These are phyloP conservation scores for Gamsiella multidivaricata DNA, from an alignment of 192 early-diverging fungal species.

Conservation along the genomic window DNA sequence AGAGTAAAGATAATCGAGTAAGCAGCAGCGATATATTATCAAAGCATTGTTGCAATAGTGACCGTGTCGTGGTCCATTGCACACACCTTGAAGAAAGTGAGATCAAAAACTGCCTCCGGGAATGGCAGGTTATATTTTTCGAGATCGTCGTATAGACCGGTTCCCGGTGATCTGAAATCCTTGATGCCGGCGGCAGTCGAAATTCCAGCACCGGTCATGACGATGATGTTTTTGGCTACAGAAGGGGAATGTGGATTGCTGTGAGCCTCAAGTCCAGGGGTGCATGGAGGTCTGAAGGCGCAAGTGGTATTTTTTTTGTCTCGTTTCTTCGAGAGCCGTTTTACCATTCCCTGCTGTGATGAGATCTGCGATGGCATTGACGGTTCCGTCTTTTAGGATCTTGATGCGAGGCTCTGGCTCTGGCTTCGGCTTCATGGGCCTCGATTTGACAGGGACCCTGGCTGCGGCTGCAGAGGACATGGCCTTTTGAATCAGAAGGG, in stretches of 20 bases:
- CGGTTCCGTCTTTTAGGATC: constrained; percentile 27
- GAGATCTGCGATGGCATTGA: constrained; percentile 54
- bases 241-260: neutral
- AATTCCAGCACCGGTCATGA: constrained; percentile 93
- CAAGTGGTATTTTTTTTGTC: too few relatives aligned
- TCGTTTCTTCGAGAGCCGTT: too few relatives aligned
- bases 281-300: too few relatives aligned
- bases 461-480: constrained; percentile 7
- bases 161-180: constrained; percentile 92
- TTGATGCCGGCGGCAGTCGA: constrained; percentile 89
- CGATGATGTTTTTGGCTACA: constrained; percentile 76
- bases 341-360: constrained; percentile 56
- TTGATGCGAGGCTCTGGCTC: constrained; percentile 47
- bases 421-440: constrained; percentile 32
- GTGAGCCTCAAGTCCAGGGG: neutral
- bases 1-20: neutral
- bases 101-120: constrained; percentile 95
- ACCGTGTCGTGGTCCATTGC: neutral
- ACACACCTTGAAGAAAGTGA: constrained; percentile 82
- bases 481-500: neutral
- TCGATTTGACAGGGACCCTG: constrained; percentile 32
- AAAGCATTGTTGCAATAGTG: too few relatives aligned
- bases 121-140: constrained; percentile 91
- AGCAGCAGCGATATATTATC: too few relatives aligned
- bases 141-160: constrained; percentile 95